Evolutionary conservation across 495 filamentous ascomycete genomes (phyloP).

Genomic region (Schizothecium vesticola): DNA sequence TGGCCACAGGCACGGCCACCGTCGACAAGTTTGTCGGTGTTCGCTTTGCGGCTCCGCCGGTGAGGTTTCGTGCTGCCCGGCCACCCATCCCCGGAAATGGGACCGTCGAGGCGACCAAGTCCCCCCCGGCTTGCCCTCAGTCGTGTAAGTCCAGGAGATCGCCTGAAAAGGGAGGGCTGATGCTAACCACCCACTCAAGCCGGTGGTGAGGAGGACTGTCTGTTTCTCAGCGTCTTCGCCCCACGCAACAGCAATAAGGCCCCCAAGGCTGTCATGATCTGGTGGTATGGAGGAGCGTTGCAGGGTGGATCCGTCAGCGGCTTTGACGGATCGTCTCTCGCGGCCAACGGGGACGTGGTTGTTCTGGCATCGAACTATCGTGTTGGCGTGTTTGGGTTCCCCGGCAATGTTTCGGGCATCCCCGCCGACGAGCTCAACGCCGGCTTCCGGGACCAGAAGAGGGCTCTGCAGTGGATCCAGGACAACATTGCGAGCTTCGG

Average conservation of each 20-base stretch:
- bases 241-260: not conserved
- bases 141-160: not conserved
- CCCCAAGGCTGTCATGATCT: constrained; percentile 7
- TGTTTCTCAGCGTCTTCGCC: constrained; percentile 9
- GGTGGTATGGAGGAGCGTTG: constrained; percentile 5
- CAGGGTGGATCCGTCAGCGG: not conserved
- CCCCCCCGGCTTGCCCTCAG: not conserved
- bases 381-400: constrained; percentile 9
- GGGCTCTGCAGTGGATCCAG: constrained; percentile 1
- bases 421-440: constrained; percentile 9
- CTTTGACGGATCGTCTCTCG: constrained; percentile 4
- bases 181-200: not conserved
- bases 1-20: not conserved
- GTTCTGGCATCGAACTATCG: constrained; percentile 4
- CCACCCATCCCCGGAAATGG: not conserved
- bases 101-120: not conserved
- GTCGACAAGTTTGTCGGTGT: constrained; percentile 11
- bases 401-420: constrained; percentile 6
- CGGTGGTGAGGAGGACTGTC: constrained; percentile 2
- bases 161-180: not conserved
- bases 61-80: not conserved
- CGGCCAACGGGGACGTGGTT: constrained; percentile 1
- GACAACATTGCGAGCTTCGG: constrained; percentile 5
- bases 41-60: constrained; percentile 4
- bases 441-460: constrained; percentile 5